Evolutionary conservation across 768 basidiomycete genomes (phyloP).

Genomic region (Suillus decipiens): DNA sequence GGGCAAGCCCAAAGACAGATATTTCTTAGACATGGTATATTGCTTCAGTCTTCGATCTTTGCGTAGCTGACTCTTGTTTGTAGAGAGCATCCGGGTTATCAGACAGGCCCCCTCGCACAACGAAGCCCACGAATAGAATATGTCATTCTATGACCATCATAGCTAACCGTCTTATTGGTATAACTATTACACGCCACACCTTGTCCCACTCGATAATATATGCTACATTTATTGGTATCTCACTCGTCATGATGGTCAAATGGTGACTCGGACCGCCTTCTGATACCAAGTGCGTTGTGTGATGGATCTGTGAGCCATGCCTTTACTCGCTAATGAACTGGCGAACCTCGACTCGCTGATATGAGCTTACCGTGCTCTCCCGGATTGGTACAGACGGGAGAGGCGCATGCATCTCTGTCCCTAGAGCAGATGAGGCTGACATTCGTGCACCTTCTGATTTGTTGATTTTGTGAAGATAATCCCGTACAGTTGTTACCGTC

Average conservation of each 20-base stretch:
- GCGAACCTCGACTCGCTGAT: slow-evolving; percentile 27
- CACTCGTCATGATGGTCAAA: slow-evolving; percentile 40
- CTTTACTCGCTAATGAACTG: slow-evolving; percentile 31
- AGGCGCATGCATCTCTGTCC: slow-evolving; percentile 31
- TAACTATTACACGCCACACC: not conserved
- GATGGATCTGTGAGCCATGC: slow-evolving; percentile 36
- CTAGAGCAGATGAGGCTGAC: slow-evolving; percentile 29
- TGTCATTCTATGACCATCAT: slow-evolving; percentile 1
- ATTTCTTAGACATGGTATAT: slow-evolving; percentile 76
- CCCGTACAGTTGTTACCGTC: slow-evolving; percentile 63
- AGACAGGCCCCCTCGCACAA: slow-evolving; percentile 27
- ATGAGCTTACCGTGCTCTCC: slow-evolving; percentile 31
- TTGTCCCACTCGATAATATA: slow-evolving; percentile 11
- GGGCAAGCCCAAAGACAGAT: slow-evolving; percentile 80
- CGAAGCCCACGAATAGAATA: slow-evolving; percentile 13
- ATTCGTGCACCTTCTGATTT: slow-evolving; percentile 19
- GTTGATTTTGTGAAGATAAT: slow-evolving; percentile 65
- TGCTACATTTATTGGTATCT: slow-evolving; percentile 21
- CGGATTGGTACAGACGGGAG: slow-evolving; percentile 31
- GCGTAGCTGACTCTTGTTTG: slow-evolving; percentile 12
- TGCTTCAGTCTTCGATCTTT: not conserved
- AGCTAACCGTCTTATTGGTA: not conserved
- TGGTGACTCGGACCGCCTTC: slow-evolving; percentile 40
- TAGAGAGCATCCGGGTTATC: slow-evolving; percentile 59
- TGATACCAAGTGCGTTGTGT: slow-evolving; percentile 32